Conservation (phyloP, 2,329 filamentous ascomycete genomes). For the Colletotrichum karsti region DNA sequence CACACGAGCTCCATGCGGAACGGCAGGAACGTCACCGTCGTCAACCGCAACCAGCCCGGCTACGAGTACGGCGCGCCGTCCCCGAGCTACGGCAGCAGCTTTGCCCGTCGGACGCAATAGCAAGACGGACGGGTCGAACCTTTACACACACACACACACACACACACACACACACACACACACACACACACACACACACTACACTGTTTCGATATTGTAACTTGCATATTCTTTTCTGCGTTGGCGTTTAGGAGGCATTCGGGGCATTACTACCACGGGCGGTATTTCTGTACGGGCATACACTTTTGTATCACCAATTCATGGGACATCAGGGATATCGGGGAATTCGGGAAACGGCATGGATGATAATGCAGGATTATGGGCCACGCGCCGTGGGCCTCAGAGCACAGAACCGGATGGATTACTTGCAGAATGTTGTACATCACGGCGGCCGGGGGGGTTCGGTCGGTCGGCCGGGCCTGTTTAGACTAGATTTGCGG, state of each 20-base stretch:
- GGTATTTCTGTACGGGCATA: background rate
- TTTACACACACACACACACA: no score
- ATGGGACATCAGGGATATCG: background rate
- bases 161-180: no score
- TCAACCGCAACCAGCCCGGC: conserved; percentile 40
- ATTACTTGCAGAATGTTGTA: background rate
- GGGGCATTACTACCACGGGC: background rate
- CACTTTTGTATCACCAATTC: background rate
- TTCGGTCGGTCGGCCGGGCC: no score
- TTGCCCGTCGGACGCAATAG: background rate
- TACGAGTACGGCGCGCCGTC: conserved; percentile 41
- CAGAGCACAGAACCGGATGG: background rate
- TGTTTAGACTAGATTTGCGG: background rate
- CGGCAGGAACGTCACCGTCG: conserved; percentile 39
- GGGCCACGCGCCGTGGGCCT: background rate
- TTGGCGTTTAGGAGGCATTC: background rate
- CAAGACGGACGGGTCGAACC: no score
- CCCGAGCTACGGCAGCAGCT: conserved; percentile 35
- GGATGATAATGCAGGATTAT: background rate
- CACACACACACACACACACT: no score
- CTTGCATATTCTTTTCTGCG: background rate
- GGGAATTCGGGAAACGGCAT: background rate
- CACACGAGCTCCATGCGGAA: conserved; percentile 35
- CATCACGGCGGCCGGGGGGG: background rate
- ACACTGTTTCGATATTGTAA: no score